A percentile compares a stretch with the other conserved stretches of the same genome.
These are phyloP conservation scores for Neurospora hispaniola DNA, from an alignment of 495 filamentous ascomycete genomes.

Conservation along the genomic window DNA sequence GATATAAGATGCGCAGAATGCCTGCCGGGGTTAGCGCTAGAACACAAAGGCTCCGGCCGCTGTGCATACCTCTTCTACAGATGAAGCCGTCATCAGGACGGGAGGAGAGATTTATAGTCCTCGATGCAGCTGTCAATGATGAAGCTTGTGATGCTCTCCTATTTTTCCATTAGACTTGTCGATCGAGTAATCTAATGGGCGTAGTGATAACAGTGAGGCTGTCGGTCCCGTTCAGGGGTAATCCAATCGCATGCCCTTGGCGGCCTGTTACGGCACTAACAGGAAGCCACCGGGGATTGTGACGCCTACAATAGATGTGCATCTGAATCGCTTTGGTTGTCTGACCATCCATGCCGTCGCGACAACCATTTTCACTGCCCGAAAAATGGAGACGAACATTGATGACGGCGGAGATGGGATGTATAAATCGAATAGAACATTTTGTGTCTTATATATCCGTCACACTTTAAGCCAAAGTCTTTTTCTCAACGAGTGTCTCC, in stretches of 20 bases:
- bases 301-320: neutral
- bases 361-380: neutral
- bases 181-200: neutral
- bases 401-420: rapidly evolving
- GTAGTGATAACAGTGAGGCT: neutral
- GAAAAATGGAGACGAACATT: neutral
- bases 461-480: neutral
- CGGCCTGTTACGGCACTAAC: neutral
- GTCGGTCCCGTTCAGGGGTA: neutral
- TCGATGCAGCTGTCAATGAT: neutral
- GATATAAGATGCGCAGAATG: neutral
- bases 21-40: neutral
- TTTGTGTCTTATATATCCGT: rapidly evolving
- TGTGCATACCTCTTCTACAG: neutral
- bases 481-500: neutral
- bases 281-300: neutral
- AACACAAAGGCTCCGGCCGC: neutral
- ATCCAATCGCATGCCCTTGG: neutral
- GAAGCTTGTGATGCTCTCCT: neutral
- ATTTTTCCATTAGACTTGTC: neutral
- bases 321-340: neutral
- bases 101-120: neutral
- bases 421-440: neutral
- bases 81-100: neutral
- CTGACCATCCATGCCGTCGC: neutral